Conservation (phyloP, 768 basidiomycete species). For the Suillus luteus region DNA sequence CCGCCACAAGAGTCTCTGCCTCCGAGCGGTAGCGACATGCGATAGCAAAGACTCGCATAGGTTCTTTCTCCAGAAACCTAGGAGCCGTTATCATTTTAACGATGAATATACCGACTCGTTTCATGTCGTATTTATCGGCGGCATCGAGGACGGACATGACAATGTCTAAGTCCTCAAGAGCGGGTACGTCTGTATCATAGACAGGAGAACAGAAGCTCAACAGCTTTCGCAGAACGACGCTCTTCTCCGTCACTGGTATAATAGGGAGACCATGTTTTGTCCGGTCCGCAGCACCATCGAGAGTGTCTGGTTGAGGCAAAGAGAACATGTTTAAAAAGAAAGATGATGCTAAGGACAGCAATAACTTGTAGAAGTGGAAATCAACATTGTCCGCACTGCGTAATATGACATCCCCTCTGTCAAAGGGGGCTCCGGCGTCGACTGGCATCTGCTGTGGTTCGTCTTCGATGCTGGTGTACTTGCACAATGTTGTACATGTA, state of each 20-base stretch:
- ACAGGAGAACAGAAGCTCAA: conserved; percentile 53
- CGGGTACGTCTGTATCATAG: conserved; percentile 36
- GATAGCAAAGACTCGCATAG: conserved; percentile 40
- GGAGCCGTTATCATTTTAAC: conserved; percentile 35
- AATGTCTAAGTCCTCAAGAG: conserved; percentile 40
- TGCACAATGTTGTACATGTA: background rate
- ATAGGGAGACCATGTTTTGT: conserved; percentile 41
- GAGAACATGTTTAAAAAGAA: conserved; percentile 60
- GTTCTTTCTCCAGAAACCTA: conserved; percentile 35
- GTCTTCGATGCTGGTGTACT: conserved; percentile 8
- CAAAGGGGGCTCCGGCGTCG: conserved; percentile 44
- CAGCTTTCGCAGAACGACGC: conserved; percentile 40
- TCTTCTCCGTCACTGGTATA: conserved; percentile 51
- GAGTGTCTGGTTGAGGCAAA: conserved; percentile 44
- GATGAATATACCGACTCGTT: conserved; percentile 39
- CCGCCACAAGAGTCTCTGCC: conserved; percentile 38
- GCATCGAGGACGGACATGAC: conserved; percentile 46
- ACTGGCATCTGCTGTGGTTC: conserved; percentile 19
- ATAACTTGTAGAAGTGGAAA: conserved; percentile 55
- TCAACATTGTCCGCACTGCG: conserved; percentile 53
- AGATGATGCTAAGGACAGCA: conserved; percentile 57
- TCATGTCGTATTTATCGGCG: conserved; percentile 55
- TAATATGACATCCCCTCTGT: conserved; percentile 56
- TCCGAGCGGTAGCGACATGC: conserved; percentile 40
- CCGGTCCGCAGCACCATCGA: conserved; percentile 30